phyloP scores from a whole-genome alignment of 352 stramenopile species.

The Globisporangium ultimum region DNA sequence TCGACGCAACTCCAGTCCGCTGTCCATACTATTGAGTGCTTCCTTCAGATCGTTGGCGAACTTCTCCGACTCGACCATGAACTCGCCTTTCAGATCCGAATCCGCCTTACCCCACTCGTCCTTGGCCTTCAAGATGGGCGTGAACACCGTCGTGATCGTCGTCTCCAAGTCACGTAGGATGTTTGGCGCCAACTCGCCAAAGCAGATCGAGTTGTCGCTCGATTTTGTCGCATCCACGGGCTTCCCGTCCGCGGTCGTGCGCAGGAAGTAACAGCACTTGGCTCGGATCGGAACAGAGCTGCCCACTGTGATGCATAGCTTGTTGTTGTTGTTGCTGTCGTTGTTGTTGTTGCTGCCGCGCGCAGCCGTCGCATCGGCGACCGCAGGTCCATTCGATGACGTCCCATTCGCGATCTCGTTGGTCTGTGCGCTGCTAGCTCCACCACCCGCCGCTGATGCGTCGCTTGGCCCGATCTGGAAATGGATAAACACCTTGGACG shows the following conservation, averaged over 20 bases:
- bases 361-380: background rate
- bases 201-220: slow-evolving; percentile 79
- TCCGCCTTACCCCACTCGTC: slow-evolving; percentile 96
- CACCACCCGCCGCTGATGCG: background rate
- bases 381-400: slow-evolving; percentile 1
- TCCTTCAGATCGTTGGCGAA: slow-evolving; percentile 94
- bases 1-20: slow-evolving; percentile 90
- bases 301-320: slow-evolving; percentile 69
- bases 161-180: slow-evolving; percentile 79
- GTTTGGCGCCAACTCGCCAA: slow-evolving; percentile 82
- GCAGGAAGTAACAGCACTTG: slow-evolving; percentile 86
- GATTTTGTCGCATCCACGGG: slow-evolving; percentile 65
- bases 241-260: slow-evolving; percentile 68
- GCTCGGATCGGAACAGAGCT: slow-evolving; percentile 61
- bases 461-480: slow-evolving; percentile 34
- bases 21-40: slow-evolving; percentile 94
- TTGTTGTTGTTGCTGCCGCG: slow-evolving; percentile 21
- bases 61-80: slow-evolving; percentile 94
- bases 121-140: slow-evolving; percentile 90
- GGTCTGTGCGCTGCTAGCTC: slow-evolving; percentile 1
- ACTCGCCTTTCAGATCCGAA: slow-evolving; percentile 89
- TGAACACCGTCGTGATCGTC: slow-evolving; percentile 85
- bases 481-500: slow-evolving; percentile 78
- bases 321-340: slow-evolving; percentile 40
- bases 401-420: slow-evolving; percentile 5